Percentiles rank a stretch among this genome's conserved stretches.
phyloP scores from a whole-genome alignment of 306 rosid species.

The Senna tora region DNA sequence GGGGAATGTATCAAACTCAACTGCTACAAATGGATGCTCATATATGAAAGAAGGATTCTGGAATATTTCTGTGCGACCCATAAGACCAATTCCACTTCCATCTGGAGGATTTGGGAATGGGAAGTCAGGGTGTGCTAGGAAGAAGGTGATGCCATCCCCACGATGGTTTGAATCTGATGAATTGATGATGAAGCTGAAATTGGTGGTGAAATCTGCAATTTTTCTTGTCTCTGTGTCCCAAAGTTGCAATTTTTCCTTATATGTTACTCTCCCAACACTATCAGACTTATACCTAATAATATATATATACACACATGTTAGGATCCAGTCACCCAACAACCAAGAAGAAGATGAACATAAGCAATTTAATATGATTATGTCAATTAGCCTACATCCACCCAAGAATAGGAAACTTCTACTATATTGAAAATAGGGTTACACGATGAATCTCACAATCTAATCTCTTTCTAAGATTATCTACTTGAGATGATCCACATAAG shows the following conservation, averaged over 20 bases:
- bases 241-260: slow-evolving; percentile 20
- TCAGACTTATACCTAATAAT: too few species aligned
- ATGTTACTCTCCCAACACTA: slow-evolving; percentile 25
- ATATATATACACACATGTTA: too few species aligned
- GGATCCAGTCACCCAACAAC: too few species aligned
- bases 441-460: too few species aligned
- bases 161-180: not conserved
- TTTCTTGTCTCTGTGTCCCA: slow-evolving; percentile 26
- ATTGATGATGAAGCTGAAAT: slow-evolving; percentile 44
- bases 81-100: slow-evolving; percentile 35
- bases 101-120: slow-evolving; percentile 22
- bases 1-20: slow-evolving; percentile 47
- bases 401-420: too few species aligned
- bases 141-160: slow-evolving; percentile 53
- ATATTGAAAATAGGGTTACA: too few species aligned
- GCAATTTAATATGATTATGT: too few species aligned
- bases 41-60: not conserved
- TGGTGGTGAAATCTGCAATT: slow-evolving; percentile 40
- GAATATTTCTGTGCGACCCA: not conserved
- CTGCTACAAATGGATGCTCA: slow-evolving; percentile 40
- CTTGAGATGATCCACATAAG: too few species aligned
- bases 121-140: slow-evolving; percentile 35
- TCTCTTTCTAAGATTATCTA: too few species aligned
- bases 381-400: too few species aligned
- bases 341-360: too few species aligned